phyloP scores from a whole-genome alignment of 2,329 filamentous ascomycete genomes.

The Stemphylium vesicarium region DNA sequence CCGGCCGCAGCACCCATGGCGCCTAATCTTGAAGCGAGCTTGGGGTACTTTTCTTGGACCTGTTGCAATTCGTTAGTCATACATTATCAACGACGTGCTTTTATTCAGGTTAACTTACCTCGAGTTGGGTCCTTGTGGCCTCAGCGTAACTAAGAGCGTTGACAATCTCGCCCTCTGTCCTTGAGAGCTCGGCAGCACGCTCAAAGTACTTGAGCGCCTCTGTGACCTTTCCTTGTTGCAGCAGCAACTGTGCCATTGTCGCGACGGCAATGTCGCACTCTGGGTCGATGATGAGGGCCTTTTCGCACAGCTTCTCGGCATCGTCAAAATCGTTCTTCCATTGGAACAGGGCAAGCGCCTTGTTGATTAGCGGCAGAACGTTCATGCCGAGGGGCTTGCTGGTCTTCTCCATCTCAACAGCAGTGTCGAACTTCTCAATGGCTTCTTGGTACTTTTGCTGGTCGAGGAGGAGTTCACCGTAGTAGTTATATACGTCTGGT shows the following conservation, averaged over 20 bases:
- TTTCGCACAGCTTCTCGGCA: constrained; percentile 95
- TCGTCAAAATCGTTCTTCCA: constrained; percentile 97
- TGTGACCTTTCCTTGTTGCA: constrained; percentile 96
- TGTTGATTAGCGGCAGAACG: constrained; percentile 96
- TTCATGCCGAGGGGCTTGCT: constrained; percentile 96
- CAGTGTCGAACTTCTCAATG: constrained; percentile 96
- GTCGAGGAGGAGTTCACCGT: constrained; percentile 94
- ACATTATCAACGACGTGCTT: background rate
- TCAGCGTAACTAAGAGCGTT: constrained; percentile 97
- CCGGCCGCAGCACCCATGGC: constrained; percentile 52
- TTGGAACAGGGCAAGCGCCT: constrained; percentile 94
- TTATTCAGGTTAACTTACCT: constrained; percentile 52
- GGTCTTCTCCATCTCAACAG: constrained; percentile 98
- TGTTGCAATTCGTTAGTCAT: constrained; percentile 9
- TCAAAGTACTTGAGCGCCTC: constrained; percentile 97
- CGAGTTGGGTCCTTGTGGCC: constrained; percentile 92
- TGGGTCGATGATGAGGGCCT: constrained; percentile 95
- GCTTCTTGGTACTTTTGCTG: constrained; percentile 95
- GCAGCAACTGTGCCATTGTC: constrained; percentile 95
- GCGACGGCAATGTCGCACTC: constrained; percentile 99
- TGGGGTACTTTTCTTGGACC: constrained; percentile 62
- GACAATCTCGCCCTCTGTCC: constrained; percentile 93
- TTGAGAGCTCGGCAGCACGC: constrained; percentile 88
- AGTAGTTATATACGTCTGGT: constrained; percentile 99
- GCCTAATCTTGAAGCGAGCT: constrained; percentile 55